Conservation (phyloP, 2,329 filamentous ascomycete genomes). For the Zasmidium citrigriseum region DNA sequence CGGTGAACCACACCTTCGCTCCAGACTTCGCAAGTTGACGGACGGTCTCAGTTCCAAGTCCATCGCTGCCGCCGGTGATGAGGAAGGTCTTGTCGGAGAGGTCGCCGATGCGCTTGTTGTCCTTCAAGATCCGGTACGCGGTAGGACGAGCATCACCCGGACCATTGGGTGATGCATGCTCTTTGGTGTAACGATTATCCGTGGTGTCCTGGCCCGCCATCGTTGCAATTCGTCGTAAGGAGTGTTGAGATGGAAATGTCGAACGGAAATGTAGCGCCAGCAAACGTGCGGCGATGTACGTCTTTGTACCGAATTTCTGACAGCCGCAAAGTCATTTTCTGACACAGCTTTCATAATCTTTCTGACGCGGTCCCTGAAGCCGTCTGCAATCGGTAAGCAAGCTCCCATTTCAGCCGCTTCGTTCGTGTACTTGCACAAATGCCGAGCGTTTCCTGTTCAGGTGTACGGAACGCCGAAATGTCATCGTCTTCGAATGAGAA, state of each 20-base stretch:
- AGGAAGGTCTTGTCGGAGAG: constrained; percentile 39
- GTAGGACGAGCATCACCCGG: constrained; percentile 27
- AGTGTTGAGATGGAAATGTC: neutral
- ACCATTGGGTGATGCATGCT: constrained; percentile 17
- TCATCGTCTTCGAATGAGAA: no score
- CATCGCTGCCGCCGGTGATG: constrained; percentile 42
- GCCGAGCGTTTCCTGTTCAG: no score
- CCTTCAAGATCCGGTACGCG: constrained; percentile 28
- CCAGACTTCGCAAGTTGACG: constrained; percentile 38
- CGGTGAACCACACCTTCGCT: constrained; percentile 22
- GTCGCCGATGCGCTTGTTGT: constrained; percentile 31
- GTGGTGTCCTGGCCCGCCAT: neutral
- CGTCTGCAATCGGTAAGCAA: no score
- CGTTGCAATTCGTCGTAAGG: neutral
- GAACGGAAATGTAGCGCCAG: neutral
- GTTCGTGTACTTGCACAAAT: no score
- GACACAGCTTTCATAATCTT: no score
- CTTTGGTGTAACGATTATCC: neutral
- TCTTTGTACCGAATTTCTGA: no score
- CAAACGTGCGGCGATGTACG: no score
- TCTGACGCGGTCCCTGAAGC: no score
- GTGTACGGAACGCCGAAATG: no score
- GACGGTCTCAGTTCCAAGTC: constrained; percentile 44
- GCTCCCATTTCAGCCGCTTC: no score
- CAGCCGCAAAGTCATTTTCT: no score